phyloP scores from a whole-genome alignment of 1,284 basidiomycete species.

The Lentinus polychrous region DNA sequence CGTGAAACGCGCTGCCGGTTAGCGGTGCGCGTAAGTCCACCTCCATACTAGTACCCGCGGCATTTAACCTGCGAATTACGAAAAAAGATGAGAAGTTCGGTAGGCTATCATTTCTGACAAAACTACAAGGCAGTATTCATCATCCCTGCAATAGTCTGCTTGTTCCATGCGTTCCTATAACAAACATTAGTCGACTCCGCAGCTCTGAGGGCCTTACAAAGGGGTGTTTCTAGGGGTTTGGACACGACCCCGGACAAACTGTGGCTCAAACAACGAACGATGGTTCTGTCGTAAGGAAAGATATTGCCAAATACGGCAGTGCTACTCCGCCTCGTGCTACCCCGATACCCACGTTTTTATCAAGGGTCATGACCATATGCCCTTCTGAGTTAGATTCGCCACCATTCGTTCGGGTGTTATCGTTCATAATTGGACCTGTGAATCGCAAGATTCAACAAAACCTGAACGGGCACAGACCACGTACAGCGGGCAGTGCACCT shows the following conservation, averaged over 20 bases:
- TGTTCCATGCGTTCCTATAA: no score
- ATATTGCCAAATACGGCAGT: not conserved
- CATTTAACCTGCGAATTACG: constrained; percentile 1
- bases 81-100: not conserved
- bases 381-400: no score
- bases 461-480: no score
- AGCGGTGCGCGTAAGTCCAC: constrained; percentile 1
- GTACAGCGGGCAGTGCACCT: no score
- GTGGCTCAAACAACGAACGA: not conserved
- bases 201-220: not conserved
- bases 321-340: not conserved
- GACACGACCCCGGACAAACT: not conserved
- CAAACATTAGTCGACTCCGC: not conserved
- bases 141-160: no score
- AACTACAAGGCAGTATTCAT: no score
- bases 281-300: not conserved
- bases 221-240: not conserved
- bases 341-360: constrained; percentile 1
- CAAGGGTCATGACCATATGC: not conserved
- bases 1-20: constrained; percentile 6
- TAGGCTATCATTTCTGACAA: no score
- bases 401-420: no score
- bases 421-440: no score
- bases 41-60: constrained; percentile 2
- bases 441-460: no score